Evolutionary conservation across 768 basidiomycete genomes (phyloP), one percentile per base, ranked within the genome.

Genomic region (Termitomyces sp.): DNA sequence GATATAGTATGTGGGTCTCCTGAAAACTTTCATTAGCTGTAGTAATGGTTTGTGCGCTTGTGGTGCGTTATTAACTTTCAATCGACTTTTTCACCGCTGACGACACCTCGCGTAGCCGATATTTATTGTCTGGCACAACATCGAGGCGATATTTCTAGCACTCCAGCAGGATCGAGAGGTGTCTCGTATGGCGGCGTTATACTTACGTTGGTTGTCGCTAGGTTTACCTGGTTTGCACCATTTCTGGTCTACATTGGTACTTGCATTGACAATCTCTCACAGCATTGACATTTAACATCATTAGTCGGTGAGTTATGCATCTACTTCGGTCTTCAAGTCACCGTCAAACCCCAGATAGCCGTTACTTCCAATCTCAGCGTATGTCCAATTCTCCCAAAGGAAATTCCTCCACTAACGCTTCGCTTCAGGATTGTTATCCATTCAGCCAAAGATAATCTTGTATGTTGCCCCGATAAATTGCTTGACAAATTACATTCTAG

Each of bases 401-500:
- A 15, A 54, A 12, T 40, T 28, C 5, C 11, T 0, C 22, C 40
- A 42, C n/a, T 35, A 35, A 56, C 12, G 1, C 15, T 33, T 45
- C 32, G 2, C 15, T n/a, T 20, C 15, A 42, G 39, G 42, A 44
- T 24, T 57, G 28, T 56, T 56, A 20, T 54, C 36, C 7, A 20
- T 39, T 39, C 52, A 54, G 38, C 36, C 52, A 11, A 54, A 54
- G 16, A 54, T 54, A 39, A 54, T 54, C 4, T 9, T 54, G 38
- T 54, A 39, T n/a, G 38, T 54, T 15, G 52, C 52, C 22, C 52
- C 52, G 16, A 24, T 39, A 2, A 62, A 62, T 58, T 46, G 61
- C 56, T 36, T 51, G 24, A 78, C 94, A 9, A 96, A 94, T 71
- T 96, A 85, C 70, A 61, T 90, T 2, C 84, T 98, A 13, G 92